Evolutionary conservation across 805 yeast species (phyloP), one percentile per base, ranked within the genome.

Genomic region (Saccharomycopsis guyanensis): DNA sequence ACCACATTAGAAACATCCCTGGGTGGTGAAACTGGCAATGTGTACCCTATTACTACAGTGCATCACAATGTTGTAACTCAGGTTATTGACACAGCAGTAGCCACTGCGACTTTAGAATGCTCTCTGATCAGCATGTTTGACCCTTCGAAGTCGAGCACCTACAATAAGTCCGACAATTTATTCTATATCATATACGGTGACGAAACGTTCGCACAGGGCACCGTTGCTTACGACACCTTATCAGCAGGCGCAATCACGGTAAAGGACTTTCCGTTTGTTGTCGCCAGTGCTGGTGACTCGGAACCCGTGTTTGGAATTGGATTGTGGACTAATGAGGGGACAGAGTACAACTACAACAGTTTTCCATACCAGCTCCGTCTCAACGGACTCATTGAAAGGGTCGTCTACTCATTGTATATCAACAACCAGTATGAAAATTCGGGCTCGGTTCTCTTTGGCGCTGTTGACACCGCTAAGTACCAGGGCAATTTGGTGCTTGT

Each of bases 261-360:
- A 16, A 20, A 27, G 10, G 22, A 44, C 29, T 47, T 27, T 32
- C 15, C 15, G 16, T 50, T 50, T 27, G 49, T 45, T 15, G 24
- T 46, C n/a, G 53, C 53, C 16, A 27, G 34, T 12, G 38, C 19
- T 3, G 35, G 39, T n/a, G 58, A 49, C 24, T 42, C 49, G n/a
- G 22, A 39, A 6, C 88, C 93, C 47, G 91, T 86, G 20, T 62
- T 85, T 31, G 88, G 89, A 20, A 78, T 85, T 52, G 91, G 93
- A 5, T 68, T 82, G 42, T 63, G 75, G 3, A 82, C 78, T 10
- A 68, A 83, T 45, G 95, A 87, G 61, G 67, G 75, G 16, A 35
- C 25, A 8, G 23, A 19, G 24, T 18, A 19, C n/a, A 12, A 3
- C 15, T 59, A 61, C 39, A 53, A 45, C 15, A 59, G 56, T 38